Evolutionary conservation across 176 grass and related monocot genomes (phyloP).

Genomic region (Guadua angustifolia): DNA sequence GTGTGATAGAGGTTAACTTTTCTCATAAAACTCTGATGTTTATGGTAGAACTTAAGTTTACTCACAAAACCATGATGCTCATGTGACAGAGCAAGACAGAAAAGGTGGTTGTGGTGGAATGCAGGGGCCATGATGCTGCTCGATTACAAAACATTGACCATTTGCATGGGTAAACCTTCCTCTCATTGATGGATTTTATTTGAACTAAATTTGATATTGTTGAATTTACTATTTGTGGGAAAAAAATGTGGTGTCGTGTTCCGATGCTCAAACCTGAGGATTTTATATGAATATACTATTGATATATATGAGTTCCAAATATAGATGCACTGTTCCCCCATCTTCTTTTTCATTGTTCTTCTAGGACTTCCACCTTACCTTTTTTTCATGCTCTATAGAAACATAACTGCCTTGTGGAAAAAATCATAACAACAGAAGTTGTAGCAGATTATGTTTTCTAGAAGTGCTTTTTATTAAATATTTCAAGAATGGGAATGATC

Average conservation of each 20-base stretch:
- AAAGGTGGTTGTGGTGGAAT: conserved; percentile 80
- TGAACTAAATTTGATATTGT: conserved; percentile 21
- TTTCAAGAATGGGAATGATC: background rate
- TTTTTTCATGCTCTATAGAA: background rate
- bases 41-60: background rate
- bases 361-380: background rate
- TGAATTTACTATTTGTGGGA: conserved; percentile 13
- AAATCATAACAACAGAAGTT: background rate
- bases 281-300: background rate
- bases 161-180: conserved; percentile 66
- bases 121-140: conserved; percentile 97
- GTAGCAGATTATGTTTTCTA: background rate
- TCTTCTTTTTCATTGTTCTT: background rate
- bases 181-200: conserved; percentile 31
- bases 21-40: background rate
- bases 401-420: background rate
- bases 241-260: background rate
- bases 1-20: background rate
- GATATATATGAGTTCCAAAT: background rate
- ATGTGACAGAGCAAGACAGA: conserved; percentile 76
- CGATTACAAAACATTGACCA: conserved; percentile 79
- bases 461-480: background rate
- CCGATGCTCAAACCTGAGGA: background rate
- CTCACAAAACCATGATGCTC: conserved; percentile 19
- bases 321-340: background rate